Base-by-base conservation (phyloP, 345 rosid genomes). In the Geranium rotundifolium region DNA sequence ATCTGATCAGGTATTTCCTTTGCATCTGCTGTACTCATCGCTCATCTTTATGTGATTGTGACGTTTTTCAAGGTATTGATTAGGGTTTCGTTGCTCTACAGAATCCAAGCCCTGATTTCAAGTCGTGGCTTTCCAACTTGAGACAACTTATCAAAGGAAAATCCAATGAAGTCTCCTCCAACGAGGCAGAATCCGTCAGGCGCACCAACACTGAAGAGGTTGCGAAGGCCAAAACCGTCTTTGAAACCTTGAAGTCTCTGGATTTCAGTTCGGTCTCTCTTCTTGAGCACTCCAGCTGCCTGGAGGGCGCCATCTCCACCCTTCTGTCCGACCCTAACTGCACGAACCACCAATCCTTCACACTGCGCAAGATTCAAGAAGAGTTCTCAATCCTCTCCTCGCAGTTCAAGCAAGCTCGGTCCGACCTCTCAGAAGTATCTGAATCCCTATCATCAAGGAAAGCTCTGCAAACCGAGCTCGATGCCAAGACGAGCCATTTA, bases 141-240 rank as follows among this genome's bases (percentile, higher is more conserved):
- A 70, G 69, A 29, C 64, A 65, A 56, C 69, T 70, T 55, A 70
- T 70, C 60, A 61, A 70, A 2, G 73, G 65, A 54, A 65, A 70
- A 57, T 62, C 73, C 4, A 52, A 37, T 55, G 69, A 70, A 20
- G 68, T 70, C 59, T 65, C 73, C 64, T 68, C 68, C 1, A 8
- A 34, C 10, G 73, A 64, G 61, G 61, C 73, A n/a, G 73, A 70
- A 61, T 55, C 55, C 39, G 64, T 68, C 16, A 64, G 17, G 15
- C 46, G 27, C 19, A 61, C 73, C 52, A 60, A 65, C 17, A 60
- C 64, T 15, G 73, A 70, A 61, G 61, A 65, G 16, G 29, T 56
- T 46, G 64, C 58, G 57, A 59, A 65, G 65, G 73, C 73, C 23
- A 65, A 54, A 29, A 5, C 68, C 12, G 17, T 70, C 41, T 56